Base-by-base conservation (phyloP, 2,329 filamentous ascomycete genomes). In the Xylaria hypoxylon region DNA sequence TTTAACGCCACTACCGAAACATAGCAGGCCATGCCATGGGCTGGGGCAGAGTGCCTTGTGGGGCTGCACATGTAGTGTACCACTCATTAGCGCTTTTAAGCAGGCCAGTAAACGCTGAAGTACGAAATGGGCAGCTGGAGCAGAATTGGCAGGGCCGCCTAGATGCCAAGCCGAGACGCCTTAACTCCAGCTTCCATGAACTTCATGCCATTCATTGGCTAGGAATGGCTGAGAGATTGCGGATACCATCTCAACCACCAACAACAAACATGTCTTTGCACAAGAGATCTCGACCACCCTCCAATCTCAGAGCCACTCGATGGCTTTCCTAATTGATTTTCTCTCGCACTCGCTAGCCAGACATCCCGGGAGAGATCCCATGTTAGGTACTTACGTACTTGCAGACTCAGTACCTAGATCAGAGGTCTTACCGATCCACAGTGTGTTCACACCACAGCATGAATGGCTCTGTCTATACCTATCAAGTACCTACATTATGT, bases 171-270 rank as follows among this genome's bases (percentile, higher is more conserved):
- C 67, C 68, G 67, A 72, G 67, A 70, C 72, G 70, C 65, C 62
- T 59, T 53, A 48, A 70, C 67, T 64, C 71, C 72, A 74, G 72
- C 47, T 71, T 70, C 28, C 50, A 56, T 56, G 35, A 52, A 60
- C 59, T 64, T 42, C 68, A 67, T 68, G 67, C 70, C 68, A 68
- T 70, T 60, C 24, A 74, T 75, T 75, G 73, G 73, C 73, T 71
- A 64, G 58, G 67, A 59, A 62, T 59, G 67, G 56, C 60, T 64
- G 42, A 28, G 42, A 26, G 38, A 66, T 64, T 62, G 57, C 65
- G 63, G 70, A 65, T 62, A 59, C 33, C 28, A 53, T 58, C 62
- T 57, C 38, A 42, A 48, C 56, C 35, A 47, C 45, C 58, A 51
- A 62, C 68, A 53, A 62, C 60, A 62, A 52, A 45, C 48, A 44